These are phyloP conservation scores for Crepidotus variabilis DNA, from an alignment of 768 basidiomycete genomes.

Conservation along the genomic window DNA sequence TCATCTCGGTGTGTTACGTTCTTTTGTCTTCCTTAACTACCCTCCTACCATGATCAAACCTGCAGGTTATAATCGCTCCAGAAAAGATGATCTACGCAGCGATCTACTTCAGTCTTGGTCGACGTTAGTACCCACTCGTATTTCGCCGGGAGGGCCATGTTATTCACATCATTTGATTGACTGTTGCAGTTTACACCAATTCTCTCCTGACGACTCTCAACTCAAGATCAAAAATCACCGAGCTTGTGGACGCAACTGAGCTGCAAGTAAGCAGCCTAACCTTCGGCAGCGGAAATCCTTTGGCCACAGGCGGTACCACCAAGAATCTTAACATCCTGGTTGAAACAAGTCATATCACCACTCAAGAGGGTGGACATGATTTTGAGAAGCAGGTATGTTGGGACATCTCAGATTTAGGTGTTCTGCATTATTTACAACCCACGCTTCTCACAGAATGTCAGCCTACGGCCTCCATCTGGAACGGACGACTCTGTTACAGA, in stretches of 20 bases:
- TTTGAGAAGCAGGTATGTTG: neutral
- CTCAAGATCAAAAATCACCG: neutral
- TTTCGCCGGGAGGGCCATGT: neutral
- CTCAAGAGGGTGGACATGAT: neutral
- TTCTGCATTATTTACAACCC: no score
- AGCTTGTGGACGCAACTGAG: neutral
- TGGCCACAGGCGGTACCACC: neutral
- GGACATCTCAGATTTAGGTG: no score
- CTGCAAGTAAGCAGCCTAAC: neutral
- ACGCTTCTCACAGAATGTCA: no score
- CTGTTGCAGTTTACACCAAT: neutral
- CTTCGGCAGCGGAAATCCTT: neutral
- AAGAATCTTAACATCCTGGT: neutral
- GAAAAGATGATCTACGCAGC: neutral
- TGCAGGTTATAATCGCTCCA: neutral
- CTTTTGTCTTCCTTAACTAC: neutral
- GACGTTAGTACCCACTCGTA: neutral
- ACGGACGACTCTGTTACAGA: no score
- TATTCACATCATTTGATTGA: neutral
- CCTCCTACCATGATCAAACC: neutral
- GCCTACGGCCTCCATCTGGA: no score
- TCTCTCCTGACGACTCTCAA: neutral
- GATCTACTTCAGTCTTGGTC: neutral
- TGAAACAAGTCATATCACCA: neutral
- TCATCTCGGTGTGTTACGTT: neutral